Evolutionary conservation across 495 filamentous ascomycete species (phyloP), one percentile per base, ranked within the genome.

Genomic region (Penicillium nucicola): DNA sequence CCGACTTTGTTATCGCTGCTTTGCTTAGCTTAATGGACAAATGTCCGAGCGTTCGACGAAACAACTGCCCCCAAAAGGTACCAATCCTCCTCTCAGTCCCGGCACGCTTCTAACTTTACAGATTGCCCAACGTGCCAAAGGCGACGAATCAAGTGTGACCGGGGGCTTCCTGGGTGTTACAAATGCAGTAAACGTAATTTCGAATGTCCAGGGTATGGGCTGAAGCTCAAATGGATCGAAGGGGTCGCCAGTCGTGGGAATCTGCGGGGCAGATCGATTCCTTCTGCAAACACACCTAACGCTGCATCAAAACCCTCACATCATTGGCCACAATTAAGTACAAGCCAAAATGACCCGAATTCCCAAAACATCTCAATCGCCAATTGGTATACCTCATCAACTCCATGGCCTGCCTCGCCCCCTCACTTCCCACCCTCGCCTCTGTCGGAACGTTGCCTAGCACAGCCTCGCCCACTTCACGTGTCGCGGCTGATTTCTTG

Each of bases 121-220:
- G 61, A 65, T 48, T 77, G 74, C 47, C 67, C 72, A 40, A 73
- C 65, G 58, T 77, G 79, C 50, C 77, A 74, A 18, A 65, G 62
- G 3, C 74, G 74, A 43, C 74, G 79, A n/a, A 71, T 76, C 11
- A 74, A 77, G 28, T 82, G 79, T 52, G 79, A 82, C 51, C 47
- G 58, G 38, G 49, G 55, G 10, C 39, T 55, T 14, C 56, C 58
- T 4, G 37, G 28, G 13, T 67, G 64, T 35, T 30, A 38, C 11
- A 67, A 67, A 58, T 67, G 61, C 37, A 40, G 25, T 3, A 67
- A 67, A 10, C 78, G 78, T 0, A 44, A 64, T 2, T 71, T 78
- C 0, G 49, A 55, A 10, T 82, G 79, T 52, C 65, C 69, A 33
- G 78, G 79, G 32, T 80, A 79, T 55, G 65, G 67, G 1, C 56